phyloP scores from a whole-genome alignment of 2,329 filamentous ascomycete species.

The Colletotrichum lindemuthianum region DNA sequence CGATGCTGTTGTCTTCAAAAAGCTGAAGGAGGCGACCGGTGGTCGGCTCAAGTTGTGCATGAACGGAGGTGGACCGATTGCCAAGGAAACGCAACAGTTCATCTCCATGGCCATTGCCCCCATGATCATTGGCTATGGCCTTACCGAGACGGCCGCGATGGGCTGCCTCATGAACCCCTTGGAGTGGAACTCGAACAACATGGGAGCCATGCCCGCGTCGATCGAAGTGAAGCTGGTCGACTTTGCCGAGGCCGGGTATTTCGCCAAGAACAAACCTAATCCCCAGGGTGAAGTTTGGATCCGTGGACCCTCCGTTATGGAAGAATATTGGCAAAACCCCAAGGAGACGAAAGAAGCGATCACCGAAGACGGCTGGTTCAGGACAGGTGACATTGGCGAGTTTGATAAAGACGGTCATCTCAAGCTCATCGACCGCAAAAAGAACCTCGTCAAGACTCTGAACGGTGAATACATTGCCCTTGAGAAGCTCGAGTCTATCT shows the following conservation, averaged over 20 bases:
- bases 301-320: slow-evolving; percentile 76
- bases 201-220: slow-evolving; percentile 78
- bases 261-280: slow-evolving; percentile 76
- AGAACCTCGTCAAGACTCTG: slow-evolving; percentile 86
- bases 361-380: slow-evolving; percentile 84
- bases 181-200: slow-evolving; percentile 76
- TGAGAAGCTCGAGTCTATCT: slow-evolving; percentile 72
- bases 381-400: slow-evolving; percentile 86
- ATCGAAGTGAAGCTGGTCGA: slow-evolving; percentile 89
- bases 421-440: slow-evolving; percentile 84
- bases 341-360: slow-evolving; percentile 78
- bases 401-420: slow-evolving; percentile 78
- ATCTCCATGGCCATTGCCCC: slow-evolving; percentile 89
- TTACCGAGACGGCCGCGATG: slow-evolving; percentile 87
- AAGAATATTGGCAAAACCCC: slow-evolving; percentile 80
- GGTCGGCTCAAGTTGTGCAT: slow-evolving; percentile 82
- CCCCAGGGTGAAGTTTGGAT: slow-evolving; percentile 92
- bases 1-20: slow-evolving; percentile 87
- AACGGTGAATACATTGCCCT: slow-evolving; percentile 86
- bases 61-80: slow-evolving; percentile 86
- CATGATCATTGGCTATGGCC: slow-evolving; percentile 89
- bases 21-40: slow-evolving; percentile 89
- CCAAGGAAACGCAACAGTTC: slow-evolving; percentile 87
- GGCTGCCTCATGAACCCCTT: slow-evolving; percentile 78
- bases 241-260: slow-evolving; percentile 85